Conservation (phyloP, 345 rosid genomes). For the Moricandia arvensis region DNA sequence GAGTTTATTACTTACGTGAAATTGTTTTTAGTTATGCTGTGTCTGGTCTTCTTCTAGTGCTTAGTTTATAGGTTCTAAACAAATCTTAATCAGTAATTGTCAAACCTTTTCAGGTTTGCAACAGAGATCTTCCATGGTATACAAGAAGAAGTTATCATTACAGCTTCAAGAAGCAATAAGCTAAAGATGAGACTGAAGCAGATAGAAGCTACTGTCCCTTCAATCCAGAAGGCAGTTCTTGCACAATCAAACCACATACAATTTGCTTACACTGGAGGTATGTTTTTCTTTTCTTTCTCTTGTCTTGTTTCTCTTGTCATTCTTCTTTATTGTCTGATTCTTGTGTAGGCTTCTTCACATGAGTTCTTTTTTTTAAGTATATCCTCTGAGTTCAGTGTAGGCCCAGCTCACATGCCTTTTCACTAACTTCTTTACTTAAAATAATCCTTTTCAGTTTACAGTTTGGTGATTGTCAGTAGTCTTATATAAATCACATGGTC, state of each 20-base stretch:
- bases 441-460: conserved; percentile 22
- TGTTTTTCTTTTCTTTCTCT: not conserved
- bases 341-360: conserved; percentile 20
- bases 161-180: conserved; percentile 77
- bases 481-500: conserved; percentile 18
- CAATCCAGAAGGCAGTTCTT: conserved; percentile 69
- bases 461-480: not conserved
- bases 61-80: not conserved
- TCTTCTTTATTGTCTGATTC: conserved; percentile 31
- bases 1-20: not conserved
- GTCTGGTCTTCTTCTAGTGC: not conserved
- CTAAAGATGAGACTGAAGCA: conserved; percentile 63
- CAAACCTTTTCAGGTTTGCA: conserved; percentile 60
- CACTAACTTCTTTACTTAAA: conserved; percentile 38
- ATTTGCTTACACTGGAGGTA: conserved; percentile 92
- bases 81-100: not conserved
- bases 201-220: conserved; percentile 76
- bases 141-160: conserved; percentile 70
- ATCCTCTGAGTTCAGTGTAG: conserved; percentile 25
- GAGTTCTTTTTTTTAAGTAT: conserved; percentile 41
- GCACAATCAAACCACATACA: conserved; percentile 83
- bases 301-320: conserved; percentile 49
- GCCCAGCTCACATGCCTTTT: conserved; percentile 39
- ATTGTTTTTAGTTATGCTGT: not conserved
- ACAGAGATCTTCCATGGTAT: conserved; percentile 91